Evolutionary conservation across 805 yeast genomes (phyloP), one percentile per base, ranked within the genome.

Genomic region (Isabelozyma heimii): DNA sequence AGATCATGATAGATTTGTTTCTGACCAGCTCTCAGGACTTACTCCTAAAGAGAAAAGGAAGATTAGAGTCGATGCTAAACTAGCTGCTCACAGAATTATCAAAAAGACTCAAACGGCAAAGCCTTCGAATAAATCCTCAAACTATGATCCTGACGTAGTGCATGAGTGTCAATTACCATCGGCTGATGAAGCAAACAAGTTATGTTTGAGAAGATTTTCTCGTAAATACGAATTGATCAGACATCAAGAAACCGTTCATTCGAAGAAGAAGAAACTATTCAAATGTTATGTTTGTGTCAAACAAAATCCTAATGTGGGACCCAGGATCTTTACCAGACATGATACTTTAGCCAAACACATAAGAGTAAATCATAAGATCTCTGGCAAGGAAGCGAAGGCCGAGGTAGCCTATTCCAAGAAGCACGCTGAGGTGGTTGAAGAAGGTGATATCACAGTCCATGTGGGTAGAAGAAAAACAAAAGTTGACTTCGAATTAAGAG

Each of bases 171-270:
- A 71, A 50, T 60, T 74, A 35, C 73, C 77, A 3, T 69, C 75
- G 1, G 70, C 77, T 5, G 79, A 73, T 46, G 77, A 71, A 43
- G 72, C 76, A 3, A 61, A 64, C 37, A 66, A 66, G 52, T 51
- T 69, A 45, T 74, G 79, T 49, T 60, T 72, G 51, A 69, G 79
- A 43, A 59, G 77, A 27, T 74, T 74, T 52, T 70, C 77, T 17
- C 60, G 79, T 45, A 96, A 97, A 15, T 92, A 92, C 64, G 99
- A 92, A 72, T 76, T 92, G 61, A 87, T 91, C 24, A 82, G 99
- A 59, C 99, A 92, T 67, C 97, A 92, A 67, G 96, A 92, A 61
- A 94, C 98, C 0, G 91, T 92, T 47, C 99, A 92, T 66, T 94
- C 97, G 1, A 78, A 87, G 43, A 87, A 85, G 64, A 87, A 92